phyloP scores from a whole-genome alignment of 2,329 filamentous ascomycete genomes.

The Neofusicoccum laricinum region DNA sequence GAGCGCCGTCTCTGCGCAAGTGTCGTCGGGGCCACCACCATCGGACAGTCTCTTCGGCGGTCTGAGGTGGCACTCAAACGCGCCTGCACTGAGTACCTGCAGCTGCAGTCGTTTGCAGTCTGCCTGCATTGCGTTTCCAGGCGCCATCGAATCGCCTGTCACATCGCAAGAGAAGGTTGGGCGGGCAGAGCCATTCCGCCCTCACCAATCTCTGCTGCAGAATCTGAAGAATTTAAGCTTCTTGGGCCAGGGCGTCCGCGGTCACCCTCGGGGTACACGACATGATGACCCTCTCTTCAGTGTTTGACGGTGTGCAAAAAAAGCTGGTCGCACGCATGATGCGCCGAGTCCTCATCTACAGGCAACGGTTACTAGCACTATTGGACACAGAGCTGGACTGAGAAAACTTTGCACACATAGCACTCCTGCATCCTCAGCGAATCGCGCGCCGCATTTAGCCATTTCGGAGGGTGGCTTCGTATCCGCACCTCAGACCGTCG shows the following conservation, averaged over 20 bases:
- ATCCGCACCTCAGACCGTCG: too few species aligned
- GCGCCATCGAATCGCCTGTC: background rate
- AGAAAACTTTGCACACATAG: conserved; percentile 2
- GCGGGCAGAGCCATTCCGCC: background rate
- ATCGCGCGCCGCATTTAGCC: background rate
- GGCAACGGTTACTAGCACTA: background rate
- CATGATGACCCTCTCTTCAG: conserved; percentile 4
- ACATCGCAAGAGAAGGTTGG: background rate
- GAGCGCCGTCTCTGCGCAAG: background rate
- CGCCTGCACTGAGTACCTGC: background rate
- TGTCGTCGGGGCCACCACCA: background rate
- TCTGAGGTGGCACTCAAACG: conserved; percentile 5
- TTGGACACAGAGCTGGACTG: background rate
- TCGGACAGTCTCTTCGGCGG: background rate
- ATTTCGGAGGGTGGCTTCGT: background rate
- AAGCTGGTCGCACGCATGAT: background rate
- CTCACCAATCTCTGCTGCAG: background rate
- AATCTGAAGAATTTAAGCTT: background rate
- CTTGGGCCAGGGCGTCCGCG: too few species aligned
- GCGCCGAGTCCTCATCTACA: background rate
- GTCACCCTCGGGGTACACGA: background rate
- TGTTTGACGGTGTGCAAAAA: conserved; percentile 14
- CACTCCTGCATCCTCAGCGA: background rate
- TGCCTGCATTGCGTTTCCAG: background rate
- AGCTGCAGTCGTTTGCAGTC: background rate